Percentiles rank a stretch among this genome's conserved stretches.
Conservation (phyloP, 805 yeast genomes). For the Metschnikowia reukaufii region DNA sequence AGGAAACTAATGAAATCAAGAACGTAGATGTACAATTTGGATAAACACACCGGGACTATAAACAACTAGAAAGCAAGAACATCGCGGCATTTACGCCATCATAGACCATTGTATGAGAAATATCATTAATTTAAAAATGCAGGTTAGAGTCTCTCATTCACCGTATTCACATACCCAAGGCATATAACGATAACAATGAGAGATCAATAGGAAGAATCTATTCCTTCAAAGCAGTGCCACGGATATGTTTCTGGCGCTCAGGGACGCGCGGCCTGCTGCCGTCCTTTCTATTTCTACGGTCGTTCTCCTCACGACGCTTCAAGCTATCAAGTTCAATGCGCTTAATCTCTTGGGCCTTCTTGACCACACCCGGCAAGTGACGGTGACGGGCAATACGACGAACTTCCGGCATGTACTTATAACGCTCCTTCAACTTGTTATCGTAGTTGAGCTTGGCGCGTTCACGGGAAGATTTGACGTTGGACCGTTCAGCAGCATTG, state of each 20-base stretch:
- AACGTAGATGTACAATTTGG: no score
- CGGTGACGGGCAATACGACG: slow-evolving; percentile 87
- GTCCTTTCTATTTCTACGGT: slow-evolving; percentile 72
- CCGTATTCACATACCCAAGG: no score
- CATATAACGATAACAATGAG: no score
- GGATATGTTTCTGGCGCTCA: slow-evolving; percentile 85
- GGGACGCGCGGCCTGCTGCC: slow-evolving; percentile 57
- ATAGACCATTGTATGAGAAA: no score
- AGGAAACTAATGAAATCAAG: no score
- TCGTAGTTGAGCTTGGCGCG: slow-evolving; percentile 86
- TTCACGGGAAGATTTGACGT: slow-evolving; percentile 76
- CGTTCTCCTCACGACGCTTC: slow-evolving; percentile 80
- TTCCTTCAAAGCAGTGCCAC: slow-evolving; percentile 72
- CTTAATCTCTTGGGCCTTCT: slow-evolving; percentile 88
- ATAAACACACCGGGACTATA: no score
- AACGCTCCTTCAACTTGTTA: slow-evolving; percentile 86
- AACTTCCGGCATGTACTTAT: slow-evolving; percentile 95
- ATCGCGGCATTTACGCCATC: no score
- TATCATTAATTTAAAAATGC: no score
- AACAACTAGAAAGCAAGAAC: no score
- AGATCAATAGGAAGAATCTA: slow-evolving; percentile 1
- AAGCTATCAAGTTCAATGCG: slow-evolving; percentile 66
- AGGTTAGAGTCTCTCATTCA: no score
- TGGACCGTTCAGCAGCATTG: slow-evolving; percentile 78
- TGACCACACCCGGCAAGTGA: slow-evolving; percentile 83